Conservation (phyloP, 2,329 filamentous ascomycete genomes). For the Fusarium sulawesiense region DNA sequence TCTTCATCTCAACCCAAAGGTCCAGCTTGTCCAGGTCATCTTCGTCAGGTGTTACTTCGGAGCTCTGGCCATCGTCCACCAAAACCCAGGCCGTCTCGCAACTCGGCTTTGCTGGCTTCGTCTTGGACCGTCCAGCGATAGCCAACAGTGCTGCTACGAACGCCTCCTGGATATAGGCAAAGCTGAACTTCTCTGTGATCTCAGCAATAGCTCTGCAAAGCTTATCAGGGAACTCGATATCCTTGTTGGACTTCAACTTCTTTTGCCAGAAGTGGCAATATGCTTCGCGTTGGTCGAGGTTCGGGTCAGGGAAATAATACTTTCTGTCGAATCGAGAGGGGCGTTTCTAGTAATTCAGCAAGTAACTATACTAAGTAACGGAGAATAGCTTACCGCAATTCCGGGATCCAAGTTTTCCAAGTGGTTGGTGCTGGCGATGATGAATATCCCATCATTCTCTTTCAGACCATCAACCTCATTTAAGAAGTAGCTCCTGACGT, state of each 20-base stretch:
- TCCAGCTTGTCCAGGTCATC: not conserved
- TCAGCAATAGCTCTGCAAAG: not conserved
- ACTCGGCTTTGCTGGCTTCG: not conserved
- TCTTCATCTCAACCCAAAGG: constrained; percentile 2
- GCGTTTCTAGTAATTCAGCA: not conserved
- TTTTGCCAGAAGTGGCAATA: constrained; percentile 1
- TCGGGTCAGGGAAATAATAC: constrained; percentile 1
- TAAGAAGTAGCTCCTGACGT: constrained; percentile 11
- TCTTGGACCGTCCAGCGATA: not conserved
- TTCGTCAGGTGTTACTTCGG: not conserved
- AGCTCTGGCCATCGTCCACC: not conserved
- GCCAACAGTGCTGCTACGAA: not conserved
- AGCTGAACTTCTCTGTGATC: constrained; percentile 4
- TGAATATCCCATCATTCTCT: constrained; percentile 2
- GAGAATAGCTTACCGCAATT: not conserved
- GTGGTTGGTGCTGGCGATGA: constrained; percentile 7
- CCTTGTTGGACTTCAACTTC: not conserved
- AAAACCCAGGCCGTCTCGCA: not conserved
- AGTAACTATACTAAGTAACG: rapidly evolving
- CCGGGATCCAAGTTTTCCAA: not conserved
- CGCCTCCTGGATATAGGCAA: constrained; percentile 6
- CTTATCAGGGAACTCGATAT: not conserved
- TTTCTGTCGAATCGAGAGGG: constrained; percentile 8
- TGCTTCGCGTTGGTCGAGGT: constrained; percentile 2
- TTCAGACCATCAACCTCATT: constrained; percentile 7